Conservation (phyloP, 2,329 filamentous ascomycete species). For the Colletotrichum sp. region DNA sequence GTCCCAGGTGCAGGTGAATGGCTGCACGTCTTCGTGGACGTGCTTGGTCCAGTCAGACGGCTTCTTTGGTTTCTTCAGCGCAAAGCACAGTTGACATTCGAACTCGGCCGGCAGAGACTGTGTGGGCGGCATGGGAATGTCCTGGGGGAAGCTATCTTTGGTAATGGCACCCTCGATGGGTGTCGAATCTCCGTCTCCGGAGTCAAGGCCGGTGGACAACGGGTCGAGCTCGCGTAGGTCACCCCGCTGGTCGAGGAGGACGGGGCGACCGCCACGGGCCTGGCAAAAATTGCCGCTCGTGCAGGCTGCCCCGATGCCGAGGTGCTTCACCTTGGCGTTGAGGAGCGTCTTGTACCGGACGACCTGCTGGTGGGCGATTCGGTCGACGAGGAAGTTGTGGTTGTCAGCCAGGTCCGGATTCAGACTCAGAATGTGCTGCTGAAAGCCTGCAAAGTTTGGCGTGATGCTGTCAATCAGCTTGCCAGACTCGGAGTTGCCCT, state of each 20-base stretch:
- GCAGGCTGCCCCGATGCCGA: constrained; percentile 66
- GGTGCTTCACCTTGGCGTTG: constrained; percentile 73
- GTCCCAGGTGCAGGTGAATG: constrained; percentile 91
- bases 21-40: constrained; percentile 91
- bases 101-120: constrained; percentile 82
- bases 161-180: constrained; percentile 72
- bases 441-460: constrained; percentile 79
- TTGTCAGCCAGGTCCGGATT: constrained; percentile 71
- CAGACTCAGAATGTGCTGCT: constrained; percentile 72
- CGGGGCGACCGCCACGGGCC: constrained; percentile 69
- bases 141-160: constrained; percentile 76
- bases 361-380: constrained; percentile 82
- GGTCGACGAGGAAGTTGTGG: constrained; percentile 72
- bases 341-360: constrained; percentile 80
- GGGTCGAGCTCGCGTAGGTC: constrained; percentile 65
- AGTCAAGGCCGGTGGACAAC: constrained; percentile 49
- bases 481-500: constrained; percentile 65
- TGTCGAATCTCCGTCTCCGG: constrained; percentile 68
- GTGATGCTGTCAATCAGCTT: constrained; percentile 71
- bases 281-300: constrained; percentile 67
- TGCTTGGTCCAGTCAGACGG: constrained; percentile 98
- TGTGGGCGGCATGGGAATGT: constrained; percentile 84
- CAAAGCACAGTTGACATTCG: constrained; percentile 88
- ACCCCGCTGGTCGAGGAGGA: constrained; percentile 64
- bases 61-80: constrained; percentile 84